Conservation (phyloP, 148 eudicot species). For the Rhododendron simsii region DNA sequence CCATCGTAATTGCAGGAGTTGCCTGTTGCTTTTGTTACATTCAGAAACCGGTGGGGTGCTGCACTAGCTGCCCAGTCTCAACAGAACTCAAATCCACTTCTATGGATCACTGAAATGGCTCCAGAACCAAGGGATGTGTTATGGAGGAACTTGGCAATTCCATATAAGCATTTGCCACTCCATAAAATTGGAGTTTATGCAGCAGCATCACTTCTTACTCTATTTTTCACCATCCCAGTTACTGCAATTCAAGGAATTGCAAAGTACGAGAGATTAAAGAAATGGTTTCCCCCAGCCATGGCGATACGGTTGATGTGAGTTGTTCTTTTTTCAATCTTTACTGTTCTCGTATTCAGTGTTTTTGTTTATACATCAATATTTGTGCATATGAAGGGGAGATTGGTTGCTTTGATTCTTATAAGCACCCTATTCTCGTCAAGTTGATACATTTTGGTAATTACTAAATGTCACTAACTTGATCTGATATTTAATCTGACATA, state of each 20-base stretch:
- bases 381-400: not conserved
- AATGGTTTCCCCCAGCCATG: constrained; percentile 96
- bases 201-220: constrained; percentile 66
- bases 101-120: constrained; percentile 84
- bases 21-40: constrained; percentile 90
- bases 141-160: constrained; percentile 71
- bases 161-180: constrained; percentile 50
- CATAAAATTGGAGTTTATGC: constrained; percentile 57
- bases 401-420: not conserved
- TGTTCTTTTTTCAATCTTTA: not conserved
- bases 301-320: constrained; percentile 78
- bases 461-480: not conserved
- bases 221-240: constrained; percentile 83
- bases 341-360: not conserved
- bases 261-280: constrained; percentile 66
- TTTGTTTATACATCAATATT: not conserved
- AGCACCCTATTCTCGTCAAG: not conserved
- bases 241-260: constrained; percentile 93
- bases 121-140: constrained; percentile 90
- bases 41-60: constrained; percentile 71
- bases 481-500: not conserved
- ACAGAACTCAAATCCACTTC: constrained; percentile 72
- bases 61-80: constrained; percentile 77
- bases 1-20: constrained; percentile 41
- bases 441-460: not conserved